Conservation (phyloP, 768 basidiomycete species). For the Rhizopogon salebrosus region DNA sequence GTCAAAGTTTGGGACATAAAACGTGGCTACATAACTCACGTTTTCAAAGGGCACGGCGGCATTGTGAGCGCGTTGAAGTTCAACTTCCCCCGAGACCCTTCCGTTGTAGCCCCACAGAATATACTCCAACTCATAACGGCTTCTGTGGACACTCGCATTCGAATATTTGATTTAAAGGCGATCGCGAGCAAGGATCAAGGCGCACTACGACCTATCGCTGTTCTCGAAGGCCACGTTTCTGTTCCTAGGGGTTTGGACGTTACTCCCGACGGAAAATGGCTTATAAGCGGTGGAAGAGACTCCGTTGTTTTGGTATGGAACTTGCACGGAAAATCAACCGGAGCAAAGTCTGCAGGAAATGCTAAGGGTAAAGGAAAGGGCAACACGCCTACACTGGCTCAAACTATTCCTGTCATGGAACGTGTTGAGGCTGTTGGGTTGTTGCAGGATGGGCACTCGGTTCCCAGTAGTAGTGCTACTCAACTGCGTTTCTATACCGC, state of each 20-base stretch:
- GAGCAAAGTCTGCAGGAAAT: constrained; percentile 2
- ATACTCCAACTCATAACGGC: constrained; percentile 84
- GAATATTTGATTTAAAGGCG: constrained; percentile 85
- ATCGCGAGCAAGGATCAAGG: constrained; percentile 51
- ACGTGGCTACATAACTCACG: constrained; percentile 86
- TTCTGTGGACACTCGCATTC: constrained; percentile 85
- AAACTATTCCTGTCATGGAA: constrained; percentile 81
- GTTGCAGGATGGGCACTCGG: constrained; percentile 44
- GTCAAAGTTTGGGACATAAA: constrained; percentile 96
- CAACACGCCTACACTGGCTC: constrained; percentile 57
- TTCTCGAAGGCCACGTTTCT: constrained; percentile 94
- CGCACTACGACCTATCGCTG: constrained; percentile 59
- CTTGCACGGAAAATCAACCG: constrained; percentile 30
- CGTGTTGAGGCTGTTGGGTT: constrained; percentile 85
- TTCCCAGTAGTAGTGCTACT: constrained; percentile 28
- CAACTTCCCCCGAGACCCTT: constrained; percentile 65
- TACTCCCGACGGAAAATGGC: constrained; percentile 80
- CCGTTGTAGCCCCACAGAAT: constrained; percentile 38
- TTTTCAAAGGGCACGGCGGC: constrained; percentile 97
- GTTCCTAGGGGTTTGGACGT: constrained; percentile 90
- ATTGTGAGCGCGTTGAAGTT: constrained; percentile 89
- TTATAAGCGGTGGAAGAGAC: constrained; percentile 89
- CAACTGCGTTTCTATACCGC: constrained; percentile 77
- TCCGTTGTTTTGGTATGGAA: constrained; percentile 94
- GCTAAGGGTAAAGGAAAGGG: constrained; percentile 39